Evolutionary conservation across 345 rosid species (phyloP).

Genomic region (Populus alba): DNA sequence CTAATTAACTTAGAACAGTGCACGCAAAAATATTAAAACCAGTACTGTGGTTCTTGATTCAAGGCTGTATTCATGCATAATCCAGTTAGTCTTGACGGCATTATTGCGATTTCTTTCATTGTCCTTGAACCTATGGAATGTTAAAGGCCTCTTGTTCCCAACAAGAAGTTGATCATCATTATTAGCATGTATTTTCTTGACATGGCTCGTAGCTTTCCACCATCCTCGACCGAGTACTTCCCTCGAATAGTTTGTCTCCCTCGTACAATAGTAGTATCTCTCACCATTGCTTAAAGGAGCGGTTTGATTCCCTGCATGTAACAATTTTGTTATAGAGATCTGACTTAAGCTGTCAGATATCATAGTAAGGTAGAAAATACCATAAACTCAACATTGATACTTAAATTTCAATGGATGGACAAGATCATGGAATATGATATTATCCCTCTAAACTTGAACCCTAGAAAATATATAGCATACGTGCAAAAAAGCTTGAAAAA

Average conservation of each 20-base stretch:
- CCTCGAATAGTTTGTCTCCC: slow-evolving; percentile 28
- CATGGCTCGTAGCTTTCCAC: slow-evolving; percentile 54
- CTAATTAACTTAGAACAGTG: not conserved
- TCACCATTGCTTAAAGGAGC: too few relatives aligned
- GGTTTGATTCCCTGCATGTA: too few relatives aligned
- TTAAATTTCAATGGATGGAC: too few relatives aligned
- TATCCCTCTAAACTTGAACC: too few relatives aligned
- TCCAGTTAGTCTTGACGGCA: slow-evolving; percentile 35
- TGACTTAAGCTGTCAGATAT: too few relatives aligned
- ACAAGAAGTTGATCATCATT: slow-evolving; percentile 7
- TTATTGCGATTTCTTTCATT: slow-evolving; percentile 20
- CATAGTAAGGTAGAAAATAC: too few relatives aligned
- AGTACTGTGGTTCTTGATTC: slow-evolving; percentile 18
- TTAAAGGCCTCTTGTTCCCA: slow-evolving; percentile 30
- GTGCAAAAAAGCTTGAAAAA: too few relatives aligned
- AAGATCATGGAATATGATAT: too few relatives aligned
- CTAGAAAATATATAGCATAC: too few relatives aligned
- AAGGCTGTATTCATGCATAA: slow-evolving; percentile 28
- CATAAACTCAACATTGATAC: too few relatives aligned
- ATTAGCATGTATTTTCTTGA: slow-evolving; percentile 26
- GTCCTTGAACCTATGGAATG: slow-evolving; percentile 32
- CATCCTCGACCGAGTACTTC: slow-evolving; percentile 41
- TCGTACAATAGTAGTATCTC: slow-evolving; percentile 23
- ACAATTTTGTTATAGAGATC: too few relatives aligned
- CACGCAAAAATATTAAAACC: not conserved